These are phyloP conservation scores for Clathrus columnatus DNA, from an alignment of 768 basidiomycete species.

Conservation along the genomic window DNA sequence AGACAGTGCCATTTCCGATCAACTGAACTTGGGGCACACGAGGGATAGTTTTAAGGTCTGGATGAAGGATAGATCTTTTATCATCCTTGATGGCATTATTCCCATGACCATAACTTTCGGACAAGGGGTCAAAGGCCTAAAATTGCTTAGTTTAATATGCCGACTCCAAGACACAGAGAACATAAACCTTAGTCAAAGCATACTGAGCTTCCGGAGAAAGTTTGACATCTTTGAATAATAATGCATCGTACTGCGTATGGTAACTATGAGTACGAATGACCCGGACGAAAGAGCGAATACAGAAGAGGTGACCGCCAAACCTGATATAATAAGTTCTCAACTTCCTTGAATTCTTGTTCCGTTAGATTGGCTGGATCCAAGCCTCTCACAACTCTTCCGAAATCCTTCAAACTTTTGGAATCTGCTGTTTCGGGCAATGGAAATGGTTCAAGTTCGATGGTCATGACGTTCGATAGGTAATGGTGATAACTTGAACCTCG, in stretches of 20 bases:
- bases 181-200: constrained; percentile 66
- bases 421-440: constrained; percentile 69
- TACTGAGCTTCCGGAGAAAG: constrained; percentile 80
- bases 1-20: constrained; percentile 80
- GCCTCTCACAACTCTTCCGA: constrained; percentile 72
- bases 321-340: constrained; percentile 70
- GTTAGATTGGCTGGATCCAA: constrained; percentile 51
- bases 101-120: constrained; percentile 72
- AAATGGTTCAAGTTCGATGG: constrained; percentile 56
- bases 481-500: no score
- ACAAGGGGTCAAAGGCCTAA: constrained; percentile 67
- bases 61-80: constrained; percentile 75
- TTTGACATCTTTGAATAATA: constrained; percentile 64
- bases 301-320: constrained; percentile 31
- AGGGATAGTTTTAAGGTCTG: constrained; percentile 86
- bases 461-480: no score
- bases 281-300: not conserved
- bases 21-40: constrained; percentile 85
- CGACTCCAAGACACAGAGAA: not conserved
- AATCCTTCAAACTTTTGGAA: constrained; percentile 52
- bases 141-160: not conserved
- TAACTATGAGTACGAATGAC: not conserved
- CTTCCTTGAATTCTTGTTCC: constrained; percentile 53
- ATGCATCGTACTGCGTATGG: constrained; percentile 47
- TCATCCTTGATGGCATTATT: constrained; percentile 76